Percentiles rank a stretch among this genome's conserved stretches.
Evolutionary conservation across 441 rosid species (phyloP).

Genomic region (Adansonia grandidieri): DNA sequence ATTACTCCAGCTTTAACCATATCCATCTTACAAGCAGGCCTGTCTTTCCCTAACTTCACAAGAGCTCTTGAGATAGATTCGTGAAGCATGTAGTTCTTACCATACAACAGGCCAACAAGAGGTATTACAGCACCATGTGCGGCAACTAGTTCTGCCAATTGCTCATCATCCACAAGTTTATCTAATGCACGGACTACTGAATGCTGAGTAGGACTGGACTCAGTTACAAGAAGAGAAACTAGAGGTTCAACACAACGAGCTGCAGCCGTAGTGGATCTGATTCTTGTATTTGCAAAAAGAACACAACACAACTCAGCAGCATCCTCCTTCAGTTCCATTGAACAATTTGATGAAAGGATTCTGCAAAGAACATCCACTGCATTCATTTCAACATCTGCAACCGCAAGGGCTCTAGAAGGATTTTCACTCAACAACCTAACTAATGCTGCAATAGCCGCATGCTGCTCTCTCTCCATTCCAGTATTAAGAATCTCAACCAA

Average conservation of each 20-base stretch:
- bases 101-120: constrained; percentile 97
- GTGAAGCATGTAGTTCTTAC: constrained; percentile 89
- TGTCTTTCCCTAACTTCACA: constrained; percentile 97
- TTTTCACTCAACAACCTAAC: constrained; percentile 95
- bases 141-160: constrained; percentile 97
- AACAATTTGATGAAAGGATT: constrained; percentile 92
- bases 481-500: constrained; percentile 96
- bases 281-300: constrained; percentile 90
- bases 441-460: constrained; percentile 98
- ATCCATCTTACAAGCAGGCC: constrained; percentile 97
- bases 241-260: constrained; percentile 99
- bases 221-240: constrained; percentile 91
- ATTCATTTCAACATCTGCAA: constrained; percentile 99
- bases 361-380: constrained; percentile 99
- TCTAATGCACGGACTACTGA: constrained; percentile 96
- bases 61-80: constrained; percentile 97
- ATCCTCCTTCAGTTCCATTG: constrained; percentile 97
- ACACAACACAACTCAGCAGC: constrained; percentile 99
- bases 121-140: constrained; percentile 99
- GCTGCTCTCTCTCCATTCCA: constrained; percentile 97
- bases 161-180: constrained; percentile 98
- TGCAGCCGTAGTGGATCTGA: constrained; percentile 97
- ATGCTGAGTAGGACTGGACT: constrained; percentile 93
- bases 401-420: constrained; percentile 94
- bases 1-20: constrained; percentile 99